Evolutionary conservation across 2,329 filamentous ascomycete species (phyloP).

Genomic region (Xylogone sp.): DNA sequence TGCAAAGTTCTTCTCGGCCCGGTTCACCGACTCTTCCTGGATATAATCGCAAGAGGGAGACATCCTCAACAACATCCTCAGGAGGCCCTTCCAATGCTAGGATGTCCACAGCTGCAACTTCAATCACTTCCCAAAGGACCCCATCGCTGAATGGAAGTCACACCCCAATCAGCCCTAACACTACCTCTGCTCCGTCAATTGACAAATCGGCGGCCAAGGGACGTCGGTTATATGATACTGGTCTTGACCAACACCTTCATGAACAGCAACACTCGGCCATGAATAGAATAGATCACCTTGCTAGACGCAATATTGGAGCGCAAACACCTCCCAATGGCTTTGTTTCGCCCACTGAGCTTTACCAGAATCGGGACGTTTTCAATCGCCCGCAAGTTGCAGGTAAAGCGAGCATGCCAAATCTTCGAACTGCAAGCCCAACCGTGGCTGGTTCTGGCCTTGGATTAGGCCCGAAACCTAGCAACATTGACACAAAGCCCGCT

Average conservation of each 20-base stretch:
- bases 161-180: conserved; percentile 31
- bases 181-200: conserved; percentile 22
- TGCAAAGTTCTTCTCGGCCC: conserved; percentile 33
- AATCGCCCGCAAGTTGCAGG: conserved; percentile 44
- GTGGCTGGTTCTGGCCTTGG: conserved; percentile 32
- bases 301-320: conserved; percentile 42
- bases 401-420: conserved; percentile 66
- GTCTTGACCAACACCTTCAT: conserved; percentile 72
- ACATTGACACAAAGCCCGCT: conserved; percentile 25
- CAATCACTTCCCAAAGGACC: conserved; percentile 69
- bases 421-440: conserved; percentile 51
- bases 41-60: conserved; percentile 75
- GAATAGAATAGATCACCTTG: conserved; percentile 75
- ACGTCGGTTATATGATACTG: conserved; percentile 78
- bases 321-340: conserved; percentile 21
- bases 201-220: conserved; percentile 68
- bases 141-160: conserved; percentile 50
- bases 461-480: conserved; percentile 28
- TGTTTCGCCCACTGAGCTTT: conserved; percentile 23
- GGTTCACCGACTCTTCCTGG: conserved; percentile 56
- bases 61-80: conserved; percentile 79
- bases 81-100: conserved; percentile 61
- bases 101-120: conserved; percentile 84
- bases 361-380: conserved; percentile 42
- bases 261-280: conserved; percentile 76